A percentile compares a stretch with the other conserved stretches of the same genome.
Conservation (phyloP, 805 yeast genomes). For the Barnettozyma pratensis region DNA sequence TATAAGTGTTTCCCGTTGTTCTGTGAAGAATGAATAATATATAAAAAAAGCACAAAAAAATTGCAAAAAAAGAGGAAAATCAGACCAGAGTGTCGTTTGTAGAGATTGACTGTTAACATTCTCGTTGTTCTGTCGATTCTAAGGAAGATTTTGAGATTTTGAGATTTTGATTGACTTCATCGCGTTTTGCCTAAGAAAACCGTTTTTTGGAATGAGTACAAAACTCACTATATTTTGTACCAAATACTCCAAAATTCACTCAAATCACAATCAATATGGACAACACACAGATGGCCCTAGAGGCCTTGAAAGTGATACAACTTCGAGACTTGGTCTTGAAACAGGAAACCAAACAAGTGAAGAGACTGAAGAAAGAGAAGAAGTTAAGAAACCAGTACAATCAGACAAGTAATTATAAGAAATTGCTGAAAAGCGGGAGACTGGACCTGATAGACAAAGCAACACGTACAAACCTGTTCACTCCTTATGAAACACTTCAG, state of each 20-base stretch:
- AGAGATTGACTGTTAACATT: too few relatives aligned
- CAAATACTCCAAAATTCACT: background rate
- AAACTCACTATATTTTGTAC: background rate
- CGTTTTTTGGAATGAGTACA: background rate
- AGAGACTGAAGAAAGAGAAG: conserved; percentile 18
- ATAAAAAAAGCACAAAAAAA: conserved; percentile 1
- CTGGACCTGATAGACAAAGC: conserved; percentile 19
- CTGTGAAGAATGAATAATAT: background rate
- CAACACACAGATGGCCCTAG: conserved; percentile 4
- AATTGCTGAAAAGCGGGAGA: conserved; percentile 21
- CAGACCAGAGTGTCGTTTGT: background rate
- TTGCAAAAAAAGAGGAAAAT: background rate
- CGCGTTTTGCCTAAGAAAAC: background rate
- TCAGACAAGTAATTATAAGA: conserved; percentile 18
- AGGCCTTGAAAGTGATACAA: conserved; percentile 13
- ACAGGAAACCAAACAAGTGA: conserved; percentile 4
- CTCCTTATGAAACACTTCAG: conserved; percentile 11
- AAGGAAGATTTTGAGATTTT: too few relatives aligned
- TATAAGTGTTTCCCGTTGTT: background rate
- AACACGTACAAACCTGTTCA: conserved; percentile 12
- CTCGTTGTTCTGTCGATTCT: too few relatives aligned
- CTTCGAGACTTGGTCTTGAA: conserved; percentile 14
- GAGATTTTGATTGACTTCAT: too few relatives aligned
- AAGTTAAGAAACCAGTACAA: conserved; percentile 16
- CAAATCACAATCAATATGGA: background rate